A percentile compares a stretch with the other conserved stretches of the same genome.
Evolutionary conservation across 2,329 filamentous ascomycete genomes (phyloP).

Genomic region (Cadophora gregata): DNA sequence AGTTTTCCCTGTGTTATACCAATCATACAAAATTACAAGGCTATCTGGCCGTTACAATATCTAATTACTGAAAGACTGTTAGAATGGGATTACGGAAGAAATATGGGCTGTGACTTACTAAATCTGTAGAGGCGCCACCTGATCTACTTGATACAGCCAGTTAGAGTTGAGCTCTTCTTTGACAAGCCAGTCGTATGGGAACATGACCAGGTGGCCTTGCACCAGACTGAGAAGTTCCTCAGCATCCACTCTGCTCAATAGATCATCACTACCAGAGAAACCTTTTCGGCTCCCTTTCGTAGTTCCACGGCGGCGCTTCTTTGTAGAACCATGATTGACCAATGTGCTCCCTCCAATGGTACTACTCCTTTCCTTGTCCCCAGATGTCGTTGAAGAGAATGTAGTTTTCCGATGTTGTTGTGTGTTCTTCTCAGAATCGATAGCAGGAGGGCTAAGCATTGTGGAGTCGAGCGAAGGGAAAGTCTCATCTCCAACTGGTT

Average conservation of each 20-base stretch:
- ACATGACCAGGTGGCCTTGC: constrained; percentile 88
- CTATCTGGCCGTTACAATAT: constrained; percentile 24
- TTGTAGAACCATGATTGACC: constrained; percentile 54
- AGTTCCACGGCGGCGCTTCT: constrained; percentile 69
- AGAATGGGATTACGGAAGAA: constrained; percentile 18
- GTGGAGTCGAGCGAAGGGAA: constrained; percentile 55
- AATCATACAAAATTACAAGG: constrained; percentile 33
- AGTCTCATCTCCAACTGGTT: constrained; percentile 50
- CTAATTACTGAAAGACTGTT: constrained; percentile 33
- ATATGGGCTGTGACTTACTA: constrained; percentile 69
- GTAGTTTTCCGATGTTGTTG: constrained; percentile 59
- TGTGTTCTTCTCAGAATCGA: constrained; percentile 35
- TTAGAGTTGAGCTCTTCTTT: constrained; percentile 92
- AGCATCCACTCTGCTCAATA: constrained; percentile 76
- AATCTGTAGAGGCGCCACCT: constrained; percentile 94
- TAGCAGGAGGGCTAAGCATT: constrained; percentile 31
- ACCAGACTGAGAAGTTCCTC: constrained; percentile 82
- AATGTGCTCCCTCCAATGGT: constrained; percentile 21
- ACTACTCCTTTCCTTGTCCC: constrained; percentile 32
- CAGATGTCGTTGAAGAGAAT: constrained; percentile 52
- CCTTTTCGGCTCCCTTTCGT: constrained; percentile 68
- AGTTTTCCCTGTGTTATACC: constrained; percentile 22
- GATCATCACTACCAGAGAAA: constrained; percentile 71
- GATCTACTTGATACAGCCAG: constrained; percentile 96
- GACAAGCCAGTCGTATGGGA: constrained; percentile 95